phyloP scores from a whole-genome alignment of 2,329 filamentous ascomycete genomes.

The Trichoderma simmonsii region DNA sequence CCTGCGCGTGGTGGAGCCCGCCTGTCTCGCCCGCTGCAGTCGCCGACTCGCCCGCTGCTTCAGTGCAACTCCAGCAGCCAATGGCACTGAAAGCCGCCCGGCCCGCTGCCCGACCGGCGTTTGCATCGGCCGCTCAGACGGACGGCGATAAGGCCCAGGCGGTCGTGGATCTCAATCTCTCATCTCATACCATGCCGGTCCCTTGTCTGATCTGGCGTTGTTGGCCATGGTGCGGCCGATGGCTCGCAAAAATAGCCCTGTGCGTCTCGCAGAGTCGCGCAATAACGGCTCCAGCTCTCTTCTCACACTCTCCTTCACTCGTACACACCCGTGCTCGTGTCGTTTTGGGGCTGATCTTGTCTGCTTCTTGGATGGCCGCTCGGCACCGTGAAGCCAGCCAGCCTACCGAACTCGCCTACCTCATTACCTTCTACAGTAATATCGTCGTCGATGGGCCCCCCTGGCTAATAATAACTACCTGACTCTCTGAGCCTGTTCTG shows the following conservation, averaged over 20 bases:
- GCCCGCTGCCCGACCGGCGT: conserved; percentile 16
- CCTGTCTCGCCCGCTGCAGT: background rate
- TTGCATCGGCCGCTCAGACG: conserved; percentile 19
- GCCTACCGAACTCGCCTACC: background rate
- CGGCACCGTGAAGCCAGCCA: background rate
- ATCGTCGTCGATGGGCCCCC: background rate
- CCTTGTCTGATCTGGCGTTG: conserved; percentile 8
- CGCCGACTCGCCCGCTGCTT: conserved; percentile 2
- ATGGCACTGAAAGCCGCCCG: conserved; percentile 11
- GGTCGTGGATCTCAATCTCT: conserved; percentile 15
- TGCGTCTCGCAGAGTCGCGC: conserved; percentile 2
- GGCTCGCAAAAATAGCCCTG: conserved; percentile 5
- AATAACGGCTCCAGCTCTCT: background rate
- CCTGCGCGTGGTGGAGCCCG: conserved; percentile 1
- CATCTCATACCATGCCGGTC: conserved; percentile 12
- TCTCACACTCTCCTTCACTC: background rate
- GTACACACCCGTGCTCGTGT: no score
- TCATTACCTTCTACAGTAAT: background rate
- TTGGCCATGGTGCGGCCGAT: background rate
- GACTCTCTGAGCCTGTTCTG: background rate
- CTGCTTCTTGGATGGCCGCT: background rate
- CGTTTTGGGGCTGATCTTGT: background rate
- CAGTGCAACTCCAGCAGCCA: conserved; percentile 1
- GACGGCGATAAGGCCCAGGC: conserved; percentile 19
- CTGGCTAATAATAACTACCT: background rate